Base-by-base conservation (phyloP, 306 rosid species). In the Betula pendula region DNA sequence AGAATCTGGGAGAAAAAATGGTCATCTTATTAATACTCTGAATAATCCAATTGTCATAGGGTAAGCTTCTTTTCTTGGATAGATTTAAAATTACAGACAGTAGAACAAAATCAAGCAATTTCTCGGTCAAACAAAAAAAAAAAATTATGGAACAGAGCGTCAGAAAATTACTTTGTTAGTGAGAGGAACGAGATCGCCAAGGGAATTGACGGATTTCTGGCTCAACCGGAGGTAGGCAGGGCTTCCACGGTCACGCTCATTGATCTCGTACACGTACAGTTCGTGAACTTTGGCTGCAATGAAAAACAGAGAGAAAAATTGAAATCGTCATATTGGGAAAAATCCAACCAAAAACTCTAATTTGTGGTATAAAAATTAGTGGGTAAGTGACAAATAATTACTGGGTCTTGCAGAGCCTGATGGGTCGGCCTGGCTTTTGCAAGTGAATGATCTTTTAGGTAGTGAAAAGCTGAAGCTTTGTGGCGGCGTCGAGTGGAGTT, bases 161-260 rank as follows among this genome's bases (percentile, higher is more conserved):
- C 16, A 14, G 24, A 13, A 51, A 77, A 72, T 79, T 69, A 52
- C 96, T 89, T 90, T 92, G 86, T 90, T 92, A 49, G 87, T 90
- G 67, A 90, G 83, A 0, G 96, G 96, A 44, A 92, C 89, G 9
- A 92, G 86, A 86, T 88, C 97, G 24, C 90, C 97, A 4, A 92
- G 88, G 14, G 91, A 79, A 76, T 87, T 87, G 7, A 82, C 85
- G 45, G 67, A 49, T 79, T 88, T 92, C 84, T 90, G 89, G 75
- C 96, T 92, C 29, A 92, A 76, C 20, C 85, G 68, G 25, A 92
- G 92, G 53, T 85, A 90, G 7, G 87, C 92, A 53, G 92, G 93
- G 71, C 96, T 92, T 66, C 89, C 87, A 35, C 92, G 93, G 78
- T 92, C 90, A 12, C 86, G 53, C 81, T 90, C 93, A 44, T 92